Evolutionary conservation across 2,329 filamentous ascomycete species (phyloP), one percentile per base, ranked within the genome.

Genomic region (Bisporella sp.): DNA sequence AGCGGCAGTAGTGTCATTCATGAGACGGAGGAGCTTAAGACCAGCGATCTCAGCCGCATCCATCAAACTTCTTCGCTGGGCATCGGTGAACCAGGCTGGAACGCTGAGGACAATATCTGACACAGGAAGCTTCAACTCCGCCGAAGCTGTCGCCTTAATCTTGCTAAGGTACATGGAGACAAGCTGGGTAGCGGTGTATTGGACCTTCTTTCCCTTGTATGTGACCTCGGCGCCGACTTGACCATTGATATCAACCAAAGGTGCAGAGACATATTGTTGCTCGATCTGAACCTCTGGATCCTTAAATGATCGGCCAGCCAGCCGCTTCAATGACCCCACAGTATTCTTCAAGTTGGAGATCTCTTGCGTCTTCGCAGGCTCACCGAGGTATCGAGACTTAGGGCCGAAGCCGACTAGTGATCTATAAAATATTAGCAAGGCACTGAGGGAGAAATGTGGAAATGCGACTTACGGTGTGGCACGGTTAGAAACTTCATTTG

Each of bases 331-430:
- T 60, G 83, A 91, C 70, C 82, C 78, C 73, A 99, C 88, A 61
- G 93, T 99, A 81, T 99, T 99, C 79, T 97, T 99, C 66, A 97
- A 83, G 79, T 99, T 99, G 67, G 92, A 96, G 69, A 96, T 95
- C 75, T 99, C 93, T 75, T 96, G 92, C 61, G 92, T 97, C 82
- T 97, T 97, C 62, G 93, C 93, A 51, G 88, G 73, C 76, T 99
- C 93, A 60, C 93, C 93, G 59, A 99, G 81, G 70, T 95, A 95
- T 76, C 93, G 87, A 71, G 81, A 84, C 76, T 95, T 96, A 69
- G 89, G 86, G 54, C 90, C 89, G 72, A 99, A 99, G 65, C 89
- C 91, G 64, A 99, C 93, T 59, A 99, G 78, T 56, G 93, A 90
- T 56, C 91, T 95, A 49, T 51, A 46, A 54, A 42, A 43, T 32